Percentiles rank a stretch among this genome's conserved stretches.
phyloP scores from a whole-genome alignment of 148 eudicot species.

The Heliamphora exappendiculata region DNA sequence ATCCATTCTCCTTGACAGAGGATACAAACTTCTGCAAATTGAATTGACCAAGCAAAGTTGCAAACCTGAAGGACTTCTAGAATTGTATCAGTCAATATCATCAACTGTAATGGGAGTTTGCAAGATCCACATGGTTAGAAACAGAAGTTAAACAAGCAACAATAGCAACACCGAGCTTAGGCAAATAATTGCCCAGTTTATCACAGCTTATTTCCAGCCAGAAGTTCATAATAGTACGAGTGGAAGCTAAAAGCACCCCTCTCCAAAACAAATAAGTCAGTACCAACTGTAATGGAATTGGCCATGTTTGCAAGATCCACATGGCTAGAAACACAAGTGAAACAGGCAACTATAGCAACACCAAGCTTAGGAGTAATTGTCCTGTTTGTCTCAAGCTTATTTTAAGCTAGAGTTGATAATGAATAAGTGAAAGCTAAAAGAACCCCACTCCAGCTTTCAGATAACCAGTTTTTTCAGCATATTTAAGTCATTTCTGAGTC shows the following conservation, averaged over 20 bases:
- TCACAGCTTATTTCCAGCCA: too few species aligned
- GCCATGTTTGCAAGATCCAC: background rate
- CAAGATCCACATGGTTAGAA: background rate
- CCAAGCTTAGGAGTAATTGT: background rate
- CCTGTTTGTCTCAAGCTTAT: too few species aligned
- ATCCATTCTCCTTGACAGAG: conserved; percentile 32
- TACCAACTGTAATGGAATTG: background rate
- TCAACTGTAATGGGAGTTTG: background rate
- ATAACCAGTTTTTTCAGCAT: too few species aligned
- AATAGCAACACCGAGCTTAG: too few species aligned
- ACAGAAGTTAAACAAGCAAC: background rate
- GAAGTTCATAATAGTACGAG: too few species aligned
- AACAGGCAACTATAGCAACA: background rate
- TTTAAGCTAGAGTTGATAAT: too few species aligned
- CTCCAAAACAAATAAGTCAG: too few species aligned
- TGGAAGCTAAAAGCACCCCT: too few species aligned
- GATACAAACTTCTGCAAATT: conserved; percentile 64
- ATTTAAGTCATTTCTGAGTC: too few species aligned
- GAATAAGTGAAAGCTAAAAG: too few species aligned
- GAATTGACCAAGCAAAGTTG: conserved; percentile 69
- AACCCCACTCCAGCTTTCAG: too few species aligned
- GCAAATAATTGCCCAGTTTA: background rate
- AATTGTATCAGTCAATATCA: conserved; percentile 30
- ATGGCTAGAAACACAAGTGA: background rate
- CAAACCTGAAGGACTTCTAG: conserved; percentile 54